These are phyloP conservation scores for Zygoascus ofunaensis DNA, from an alignment of 805 yeast species.

Conservation along the genomic window DNA sequence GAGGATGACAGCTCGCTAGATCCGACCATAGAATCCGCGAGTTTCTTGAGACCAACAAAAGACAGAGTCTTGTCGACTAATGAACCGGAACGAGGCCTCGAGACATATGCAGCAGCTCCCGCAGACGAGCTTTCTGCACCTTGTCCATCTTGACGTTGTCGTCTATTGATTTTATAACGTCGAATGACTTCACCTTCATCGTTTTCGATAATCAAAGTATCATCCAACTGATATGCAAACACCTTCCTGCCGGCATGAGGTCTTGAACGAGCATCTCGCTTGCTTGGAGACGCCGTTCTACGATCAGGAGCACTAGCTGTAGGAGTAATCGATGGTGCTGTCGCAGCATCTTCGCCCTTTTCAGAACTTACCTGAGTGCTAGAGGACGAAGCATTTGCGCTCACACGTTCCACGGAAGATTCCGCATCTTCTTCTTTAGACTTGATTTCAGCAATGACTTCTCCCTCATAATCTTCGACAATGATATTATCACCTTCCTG, in stretches of 20 bases:
- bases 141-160: constrained; percentile 18
- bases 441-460: constrained; percentile 50
- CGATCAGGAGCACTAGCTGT: background rate
- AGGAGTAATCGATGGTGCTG: background rate
- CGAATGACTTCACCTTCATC: constrained; percentile 87
- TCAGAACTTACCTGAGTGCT: constrained; percentile 2
- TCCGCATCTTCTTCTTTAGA: constrained; percentile 20
- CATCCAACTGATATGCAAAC: constrained; percentile 72
- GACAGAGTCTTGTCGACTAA: constrained; percentile 38
- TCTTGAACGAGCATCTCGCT: background rate
- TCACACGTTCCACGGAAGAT: constrained; percentile 11
- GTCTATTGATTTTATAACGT: constrained; percentile 66
- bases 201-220: constrained; percentile 74
- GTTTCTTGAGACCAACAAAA: constrained; percentile 43
- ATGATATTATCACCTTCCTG: constrained; percentile 64
- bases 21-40: constrained; percentile 2
- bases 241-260: constrained; percentile 30
- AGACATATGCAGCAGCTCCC: background rate
- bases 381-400: constrained; percentile 1
- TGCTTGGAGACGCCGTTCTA: background rate
- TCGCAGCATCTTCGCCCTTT: background rate
- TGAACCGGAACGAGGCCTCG: constrained; percentile 1
- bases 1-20: background rate
- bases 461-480: constrained; percentile 80
- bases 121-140: constrained; percentile 5